These are phyloP conservation scores for Solanum habrochaites DNA, from an alignment of 257 asterid genomes.

Conservation along the genomic window DNA sequence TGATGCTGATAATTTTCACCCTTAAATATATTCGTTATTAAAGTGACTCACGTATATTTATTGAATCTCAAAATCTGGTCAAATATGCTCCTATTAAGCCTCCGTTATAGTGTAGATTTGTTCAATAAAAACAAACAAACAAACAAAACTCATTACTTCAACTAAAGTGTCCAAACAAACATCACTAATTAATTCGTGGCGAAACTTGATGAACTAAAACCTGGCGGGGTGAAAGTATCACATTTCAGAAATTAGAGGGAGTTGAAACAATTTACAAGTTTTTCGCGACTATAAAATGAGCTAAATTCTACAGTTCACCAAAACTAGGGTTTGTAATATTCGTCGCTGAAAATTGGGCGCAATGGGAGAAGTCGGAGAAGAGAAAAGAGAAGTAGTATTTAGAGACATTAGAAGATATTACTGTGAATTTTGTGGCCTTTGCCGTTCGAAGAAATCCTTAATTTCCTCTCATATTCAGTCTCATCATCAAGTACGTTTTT, in stretches of 20 bases:
- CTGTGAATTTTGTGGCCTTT: slow-evolving; percentile 77
- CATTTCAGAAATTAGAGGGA: neutral
- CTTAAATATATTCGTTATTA: too few species aligned
- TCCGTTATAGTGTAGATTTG: neutral
- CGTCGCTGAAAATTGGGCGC: neutral
- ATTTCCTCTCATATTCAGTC: slow-evolving; percentile 53
- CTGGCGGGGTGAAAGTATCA: neutral
- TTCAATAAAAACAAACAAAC: neutral
- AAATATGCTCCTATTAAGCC: neutral
- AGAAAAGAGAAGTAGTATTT: slow-evolving; percentile 27
- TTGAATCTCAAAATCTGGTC: neutral
- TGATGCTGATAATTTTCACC: too few species aligned
- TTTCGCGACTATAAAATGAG: neutral
- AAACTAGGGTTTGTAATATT: neutral
- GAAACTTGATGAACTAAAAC: neutral
- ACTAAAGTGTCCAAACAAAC: neutral
- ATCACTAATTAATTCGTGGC: neutral
- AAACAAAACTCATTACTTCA: neutral
- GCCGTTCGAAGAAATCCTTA: slow-evolving; percentile 78
- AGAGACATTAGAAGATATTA: slow-evolving; percentile 61
- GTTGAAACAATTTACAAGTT: neutral
- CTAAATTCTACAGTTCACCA: neutral
- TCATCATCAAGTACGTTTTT: slow-evolving; percentile 50
- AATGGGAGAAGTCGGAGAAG: slow-evolving; percentile 10
- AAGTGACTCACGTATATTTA: too few species aligned